Conservation (phyloP, 225 moss, liverwort and hornwort species). For the Physcomitrellopsis africana region DNA sequence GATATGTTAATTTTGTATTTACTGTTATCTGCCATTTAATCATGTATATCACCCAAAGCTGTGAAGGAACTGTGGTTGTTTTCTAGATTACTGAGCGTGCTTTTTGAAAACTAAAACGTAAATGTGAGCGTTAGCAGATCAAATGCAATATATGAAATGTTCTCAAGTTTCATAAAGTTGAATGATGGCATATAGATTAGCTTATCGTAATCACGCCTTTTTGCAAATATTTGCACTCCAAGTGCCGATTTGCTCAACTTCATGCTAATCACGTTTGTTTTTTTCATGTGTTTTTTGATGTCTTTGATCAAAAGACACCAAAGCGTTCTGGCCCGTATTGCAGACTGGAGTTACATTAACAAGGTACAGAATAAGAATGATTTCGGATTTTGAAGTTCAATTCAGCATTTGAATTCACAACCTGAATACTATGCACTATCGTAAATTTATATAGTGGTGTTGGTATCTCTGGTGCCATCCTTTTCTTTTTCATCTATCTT, state of each 20-base stretch:
- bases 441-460: conserved; percentile 8
- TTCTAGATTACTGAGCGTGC: conserved; percentile 15
- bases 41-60: not conserved
- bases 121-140: not conserved
- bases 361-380: conserved; percentile 50
- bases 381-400: not conserved
- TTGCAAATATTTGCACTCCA: not conserved
- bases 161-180: conserved; percentile 6
- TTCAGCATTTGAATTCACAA: conserved; percentile 5
- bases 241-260: conserved; percentile 19
- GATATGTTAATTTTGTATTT: not conserved
- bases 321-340: conserved; percentile 65
- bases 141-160: conserved; percentile 1
- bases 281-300: not conserved
- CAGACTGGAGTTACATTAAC: conserved; percentile 67
- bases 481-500: conserved; percentile 8
- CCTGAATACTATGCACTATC: not conserved
- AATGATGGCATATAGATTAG: not conserved
- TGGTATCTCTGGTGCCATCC: not conserved
- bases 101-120: conserved; percentile 2
- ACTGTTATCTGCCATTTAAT: not conserved
- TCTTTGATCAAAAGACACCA: conserved; percentile 61
- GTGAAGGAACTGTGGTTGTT: not conserved
- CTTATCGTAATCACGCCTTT: not conserved
- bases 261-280: not conserved